Evolutionary conservation across 164 flowering plant genomes (phyloP), one percentile per base, ranked within the genome.

Genomic region (Malania oleifera): DNA sequence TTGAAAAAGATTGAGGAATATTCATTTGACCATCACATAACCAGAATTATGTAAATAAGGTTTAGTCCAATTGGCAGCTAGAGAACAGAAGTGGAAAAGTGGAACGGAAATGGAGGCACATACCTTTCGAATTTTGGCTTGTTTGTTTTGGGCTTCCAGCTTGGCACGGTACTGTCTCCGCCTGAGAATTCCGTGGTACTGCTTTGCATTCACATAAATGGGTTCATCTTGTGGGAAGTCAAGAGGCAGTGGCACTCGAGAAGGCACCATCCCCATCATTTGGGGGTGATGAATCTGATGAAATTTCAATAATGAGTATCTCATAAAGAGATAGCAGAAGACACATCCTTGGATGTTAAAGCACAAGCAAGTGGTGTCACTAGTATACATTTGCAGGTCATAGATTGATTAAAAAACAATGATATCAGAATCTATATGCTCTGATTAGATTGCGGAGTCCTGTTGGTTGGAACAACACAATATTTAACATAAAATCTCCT

Each of bases 131-230:
- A 1, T 41, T 60, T 71, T 81, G 44, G 38, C 17, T 50, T 53
- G 57, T 59, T 75, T 78, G 68, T 71, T 78, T 28, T 78, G 77
- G 60, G 80, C 75, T 57, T 73, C 76, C 35, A 75, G 76, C 78
- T 71, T 81, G 26, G 81, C 79, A 18, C 83, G 82, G 14, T 47
- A 57, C 61, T 72, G 71, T 54, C 86, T 69, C 31, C 86, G 68
- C 71, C 86, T 67, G 9, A 81, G 71, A 45, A 81, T 78, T 23
- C 75, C 83, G 18, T 46, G 70, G 52, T 76, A 76, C 55, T 75
- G 81, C 41, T 77, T 77, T 3, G 81, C 74, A 64, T 77, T 76
- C 40, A 79, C 80, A 59, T 38, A 79, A 19, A 76, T 68, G 17
- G 77, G 73, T 48, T 64, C 75, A 10, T 67, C 74, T 27, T 67